These are phyloP conservation scores for Prunus salicina DNA, from an alignment of 306 rosid species.

Conservation along the genomic window DNA sequence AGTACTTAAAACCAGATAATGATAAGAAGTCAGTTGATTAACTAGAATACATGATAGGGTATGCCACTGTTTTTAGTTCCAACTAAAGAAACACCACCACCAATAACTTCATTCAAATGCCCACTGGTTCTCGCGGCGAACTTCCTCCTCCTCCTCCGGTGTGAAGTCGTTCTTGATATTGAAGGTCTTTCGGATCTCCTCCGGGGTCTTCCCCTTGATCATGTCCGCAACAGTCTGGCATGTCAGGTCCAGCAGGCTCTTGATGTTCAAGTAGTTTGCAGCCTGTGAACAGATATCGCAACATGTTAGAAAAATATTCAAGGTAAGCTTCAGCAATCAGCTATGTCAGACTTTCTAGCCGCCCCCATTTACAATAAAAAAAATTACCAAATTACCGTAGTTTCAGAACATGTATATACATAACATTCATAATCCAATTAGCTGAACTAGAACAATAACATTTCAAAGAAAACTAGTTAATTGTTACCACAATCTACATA, in stretches of 20 bases:
- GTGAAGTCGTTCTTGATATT: slow-evolving; percentile 76
- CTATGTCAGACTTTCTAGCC: too few relatives aligned
- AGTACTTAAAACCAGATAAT: slow-evolving; percentile 22
- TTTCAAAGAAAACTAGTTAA: background rate
- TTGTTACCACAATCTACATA: background rate
- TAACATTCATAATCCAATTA: background rate
- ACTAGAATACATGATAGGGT: slow-evolving; percentile 21
- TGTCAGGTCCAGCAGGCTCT: slow-evolving; percentile 69
- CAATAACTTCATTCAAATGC: slow-evolving; percentile 56
- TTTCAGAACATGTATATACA: background rate
- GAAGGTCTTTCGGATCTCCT: slow-evolving; percentile 73
- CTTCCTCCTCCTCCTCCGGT: slow-evolving; percentile 78
- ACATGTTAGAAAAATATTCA: background rate
- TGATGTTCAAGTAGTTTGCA: slow-evolving; percentile 77
- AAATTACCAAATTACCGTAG: background rate
- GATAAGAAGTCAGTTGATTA: slow-evolving; percentile 14
- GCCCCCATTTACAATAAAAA: background rate
- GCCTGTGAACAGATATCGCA: slow-evolving; percentile 37
- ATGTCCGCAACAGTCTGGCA: slow-evolving; percentile 80
- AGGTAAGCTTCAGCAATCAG: background rate
- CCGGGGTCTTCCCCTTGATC: slow-evolving; percentile 82
- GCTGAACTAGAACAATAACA: background rate
- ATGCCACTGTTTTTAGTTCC: background rate
- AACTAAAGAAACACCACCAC: slow-evolving; percentile 2
- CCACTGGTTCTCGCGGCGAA: slow-evolving; percentile 84